Evolutionary conservation across 768 basidiomycete species (phyloP), one percentile per base, ranked within the genome.

Genomic region (Termitomyces sp.): DNA sequence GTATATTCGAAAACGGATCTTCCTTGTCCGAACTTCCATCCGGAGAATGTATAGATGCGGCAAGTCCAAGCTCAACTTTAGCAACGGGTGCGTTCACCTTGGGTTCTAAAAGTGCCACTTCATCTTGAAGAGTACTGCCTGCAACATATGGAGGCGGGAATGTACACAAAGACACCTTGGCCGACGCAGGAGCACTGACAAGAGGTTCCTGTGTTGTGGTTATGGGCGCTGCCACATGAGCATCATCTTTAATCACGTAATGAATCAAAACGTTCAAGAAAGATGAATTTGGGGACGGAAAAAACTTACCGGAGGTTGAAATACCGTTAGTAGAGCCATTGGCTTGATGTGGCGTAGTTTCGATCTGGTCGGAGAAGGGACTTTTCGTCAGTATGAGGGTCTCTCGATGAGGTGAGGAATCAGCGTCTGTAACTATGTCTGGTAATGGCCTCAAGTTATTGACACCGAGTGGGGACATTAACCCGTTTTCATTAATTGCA

Each of bases 401-500:
- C 29, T 51, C 31, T 31, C 24, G 33, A 42, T 39, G 61, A 45
- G 59, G 20, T 20, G 60, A 63, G 3, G 63, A 63, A 20, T 63
- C 57, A 36, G 63, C 54, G 39, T 69, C 65, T 7, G 57, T 56
- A 58, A 68, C 55, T 59, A 78, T 70, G 55, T 84, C 79, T 36
- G 88, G 80, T 6, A 90, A 71, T 16, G 86, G 78, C 64, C 73
- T 83, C 48, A 89, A 73, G 29, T 84, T 77, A 61, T 83, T 85
- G 51, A 82, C 81, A 22, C 86, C 75, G 54, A 89, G 86, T 1
- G 88, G 87, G 3, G 88, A 88, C 47, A 88, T 87, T 55, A 75
- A 71, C 46, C 78, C 77, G 46, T 69, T 65, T 66, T 67, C 69
- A 60, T 62, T 70, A 45, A 57, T 57, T 5, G 65, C 31, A 22